Conservation (phyloP, 257 asterid genomes). For the Gentiana dahurica region DNA sequence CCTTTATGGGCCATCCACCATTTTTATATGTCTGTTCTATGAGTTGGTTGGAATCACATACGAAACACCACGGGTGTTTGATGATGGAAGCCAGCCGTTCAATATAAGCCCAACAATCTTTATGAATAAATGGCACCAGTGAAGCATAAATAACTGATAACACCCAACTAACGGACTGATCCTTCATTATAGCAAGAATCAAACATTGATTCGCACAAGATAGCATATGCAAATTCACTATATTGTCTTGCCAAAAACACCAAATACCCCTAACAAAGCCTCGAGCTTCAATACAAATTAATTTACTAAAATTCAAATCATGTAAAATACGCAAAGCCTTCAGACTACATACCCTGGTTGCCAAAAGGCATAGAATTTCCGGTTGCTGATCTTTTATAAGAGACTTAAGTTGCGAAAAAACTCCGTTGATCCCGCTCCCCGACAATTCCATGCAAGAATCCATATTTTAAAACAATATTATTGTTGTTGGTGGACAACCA, state of each 20-base stretch:
- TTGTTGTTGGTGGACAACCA: no score
- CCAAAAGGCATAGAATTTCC: no score
- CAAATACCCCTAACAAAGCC: background rate
- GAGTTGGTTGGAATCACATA: background rate
- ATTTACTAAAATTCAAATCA: no score
- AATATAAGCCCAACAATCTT: background rate
- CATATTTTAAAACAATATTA: no score
- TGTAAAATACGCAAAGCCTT: no score
- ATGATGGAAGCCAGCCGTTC: background rate
- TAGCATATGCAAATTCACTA: background rate
- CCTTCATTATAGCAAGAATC: background rate
- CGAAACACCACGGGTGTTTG: background rate
- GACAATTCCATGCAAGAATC: no score
- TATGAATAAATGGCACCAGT: background rate
- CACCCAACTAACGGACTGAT: background rate
- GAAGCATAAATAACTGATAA: background rate
- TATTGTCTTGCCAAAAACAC: background rate
- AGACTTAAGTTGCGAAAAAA: no score
- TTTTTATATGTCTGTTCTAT: background rate
- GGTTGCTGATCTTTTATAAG: no score
- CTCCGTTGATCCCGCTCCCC: no score
- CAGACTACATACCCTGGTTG: no score
- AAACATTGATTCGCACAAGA: background rate
- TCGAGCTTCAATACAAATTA: background rate
- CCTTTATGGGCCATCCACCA: background rate